Evolutionary conservation across 768 basidiomycete genomes (phyloP).

Genomic region (Gloeophyllum trabeum): DNA sequence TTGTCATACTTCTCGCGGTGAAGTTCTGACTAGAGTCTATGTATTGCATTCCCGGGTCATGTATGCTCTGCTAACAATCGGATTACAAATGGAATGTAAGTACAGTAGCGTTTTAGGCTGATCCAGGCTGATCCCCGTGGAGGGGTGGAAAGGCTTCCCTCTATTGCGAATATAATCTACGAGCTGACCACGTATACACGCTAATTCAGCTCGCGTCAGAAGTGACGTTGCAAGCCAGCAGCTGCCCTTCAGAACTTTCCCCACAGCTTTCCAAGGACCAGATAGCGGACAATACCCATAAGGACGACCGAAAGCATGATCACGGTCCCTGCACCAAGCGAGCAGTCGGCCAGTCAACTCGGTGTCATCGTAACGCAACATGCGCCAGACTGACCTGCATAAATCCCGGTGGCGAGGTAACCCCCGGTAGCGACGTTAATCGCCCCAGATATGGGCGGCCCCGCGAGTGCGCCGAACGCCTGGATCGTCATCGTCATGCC

Average conservation of each 20-base stretch:
- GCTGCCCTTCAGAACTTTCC: background rate
- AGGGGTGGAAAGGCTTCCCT: too few relatives aligned
- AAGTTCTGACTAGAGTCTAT: too few relatives aligned
- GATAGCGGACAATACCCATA: background rate
- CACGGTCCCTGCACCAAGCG: background rate
- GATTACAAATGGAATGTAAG: too few relatives aligned
- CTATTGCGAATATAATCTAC: too few relatives aligned
- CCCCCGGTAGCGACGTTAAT: constrained; percentile 42
- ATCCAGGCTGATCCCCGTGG: too few relatives aligned
- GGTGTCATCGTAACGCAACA: background rate
- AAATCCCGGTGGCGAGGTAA: constrained; percentile 43
- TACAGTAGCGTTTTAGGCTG: too few relatives aligned
- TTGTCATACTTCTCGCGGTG: too few relatives aligned
- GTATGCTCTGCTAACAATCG: too few relatives aligned
- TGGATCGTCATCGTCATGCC: constrained; percentile 56
- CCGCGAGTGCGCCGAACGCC: constrained; percentile 51
- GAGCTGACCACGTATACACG: too few relatives aligned
- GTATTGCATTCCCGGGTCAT: too few relatives aligned
- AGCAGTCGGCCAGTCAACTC: background rate
- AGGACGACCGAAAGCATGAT: background rate
- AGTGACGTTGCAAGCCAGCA: too few relatives aligned
- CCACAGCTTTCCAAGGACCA: background rate
- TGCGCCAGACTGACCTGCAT: constrained; percentile 29
- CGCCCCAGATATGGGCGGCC: constrained; percentile 67
- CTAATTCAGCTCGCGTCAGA: too few relatives aligned